Evolutionary conservation across 768 basidiomycete species (phyloP), one percentile per base, ranked within the genome.

Genomic region (Xerocomellus dryophilus): DNA sequence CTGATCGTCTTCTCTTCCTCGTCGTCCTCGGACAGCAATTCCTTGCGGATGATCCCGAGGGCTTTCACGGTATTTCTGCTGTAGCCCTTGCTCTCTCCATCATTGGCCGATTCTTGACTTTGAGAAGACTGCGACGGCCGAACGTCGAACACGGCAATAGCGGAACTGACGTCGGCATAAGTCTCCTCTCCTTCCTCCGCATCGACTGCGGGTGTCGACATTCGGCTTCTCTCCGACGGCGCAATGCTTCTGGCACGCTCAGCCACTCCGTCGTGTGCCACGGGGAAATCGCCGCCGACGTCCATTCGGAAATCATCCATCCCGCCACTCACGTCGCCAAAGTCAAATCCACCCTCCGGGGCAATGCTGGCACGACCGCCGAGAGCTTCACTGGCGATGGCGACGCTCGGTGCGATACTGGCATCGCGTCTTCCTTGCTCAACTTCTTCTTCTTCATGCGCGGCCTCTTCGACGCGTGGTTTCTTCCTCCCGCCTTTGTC

Each of bases 11-110:
- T 88, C 31, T 84, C 84, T 53, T 76, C 76, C 7, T 67, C 71
- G 4, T 75, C 78, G 23, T 78, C 77, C 27, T 67, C 69, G 3
- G 83, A 82, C 50, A 82, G 78, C 47, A 95, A 72, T 63, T 92
- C 89, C 58, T 78, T 78, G 56, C 89, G 81, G 47, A 96, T 76
- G 61, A 96, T 74, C 23, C 80, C 76, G 35, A 95, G 72, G 1
- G 94, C 94, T 66, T 89, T 91, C 50, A 90, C 78, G 0, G 93
- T 97, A 65, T 95, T 95, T 74, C 84, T 86, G 73, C 91, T 93
- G 70, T 89, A 94, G 0, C 87, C 88, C 61, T 85, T 86, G 41
- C 82, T 78, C 35, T 88, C 85, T 40, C 74, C 73, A 21, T 79
- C 80, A 18, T 61, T 57, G 32, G 67, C 60, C 42, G 77, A 74